Conservation (phyloP, 345 rosid genomes). For the Camelina neglecta region DNA sequence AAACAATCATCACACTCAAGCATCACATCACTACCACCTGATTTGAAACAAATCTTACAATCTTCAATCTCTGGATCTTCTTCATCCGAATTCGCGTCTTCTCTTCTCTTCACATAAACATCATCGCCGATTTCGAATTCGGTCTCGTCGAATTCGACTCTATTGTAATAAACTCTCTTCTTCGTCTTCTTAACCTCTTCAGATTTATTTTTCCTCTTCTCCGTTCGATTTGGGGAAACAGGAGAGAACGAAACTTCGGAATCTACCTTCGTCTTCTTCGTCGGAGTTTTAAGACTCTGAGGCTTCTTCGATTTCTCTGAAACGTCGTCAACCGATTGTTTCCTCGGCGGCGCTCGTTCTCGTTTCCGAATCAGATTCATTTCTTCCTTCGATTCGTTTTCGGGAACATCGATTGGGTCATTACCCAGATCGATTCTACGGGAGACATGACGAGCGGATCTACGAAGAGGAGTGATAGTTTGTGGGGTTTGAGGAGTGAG, state of each 20-base stretch:
- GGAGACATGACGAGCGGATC: slow-evolving; percentile 53
- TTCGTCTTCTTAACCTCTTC: slow-evolving; percentile 33
- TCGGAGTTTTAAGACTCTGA: background rate
- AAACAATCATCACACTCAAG: slow-evolving; percentile 90
- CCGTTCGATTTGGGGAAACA: slow-evolving; percentile 51
- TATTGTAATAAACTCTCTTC: slow-evolving; percentile 71
- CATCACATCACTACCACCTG: slow-evolving; percentile 62
- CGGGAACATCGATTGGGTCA: slow-evolving; percentile 15
- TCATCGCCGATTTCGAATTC: slow-evolving; percentile 80
- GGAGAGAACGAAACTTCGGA: slow-evolving; percentile 53
- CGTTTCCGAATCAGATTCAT: slow-evolving; percentile 30
- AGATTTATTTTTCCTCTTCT: slow-evolving; percentile 47
- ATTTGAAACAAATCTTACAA: slow-evolving; percentile 75
- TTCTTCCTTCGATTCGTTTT: slow-evolving; percentile 27
- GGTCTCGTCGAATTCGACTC: slow-evolving; percentile 70
- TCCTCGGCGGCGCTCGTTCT: slow-evolving; percentile 33
- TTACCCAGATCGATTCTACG: slow-evolving; percentile 36
- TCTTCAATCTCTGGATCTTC: slow-evolving; percentile 76
- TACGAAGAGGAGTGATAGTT: slow-evolving; percentile 52
- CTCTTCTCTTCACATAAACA: slow-evolving; percentile 88
- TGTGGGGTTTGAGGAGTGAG: slow-evolving; percentile 60
- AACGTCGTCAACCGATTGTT: background rate
- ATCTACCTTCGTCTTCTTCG: slow-evolving; percentile 25
- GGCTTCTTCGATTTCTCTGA: slow-evolving; percentile 5
- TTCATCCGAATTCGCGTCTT: slow-evolving; percentile 70